Base-by-base conservation (phyloP, 768 basidiomycete species). In the Amanita phalloides region DNA sequence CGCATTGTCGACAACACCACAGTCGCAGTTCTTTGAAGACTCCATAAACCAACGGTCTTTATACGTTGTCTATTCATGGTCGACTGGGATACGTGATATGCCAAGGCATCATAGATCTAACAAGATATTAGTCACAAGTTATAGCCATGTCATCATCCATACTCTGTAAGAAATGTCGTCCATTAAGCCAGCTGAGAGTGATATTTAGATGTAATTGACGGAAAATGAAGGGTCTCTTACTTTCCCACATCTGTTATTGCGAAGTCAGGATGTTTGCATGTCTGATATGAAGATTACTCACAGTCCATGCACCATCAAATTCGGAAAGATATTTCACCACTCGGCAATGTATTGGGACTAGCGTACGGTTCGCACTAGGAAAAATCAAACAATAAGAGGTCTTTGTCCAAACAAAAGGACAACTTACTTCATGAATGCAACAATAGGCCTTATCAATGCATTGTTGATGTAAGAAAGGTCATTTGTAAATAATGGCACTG, bases 231-330 rank as follows among this genome's bases (percentile, higher is more conserved):
- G 11, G n/a, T 38, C 46, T 57, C 86, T 67, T 68, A 92, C 90
- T 90, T 72, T 94, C 90, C 86, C 92, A 94, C 77, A 92, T 84
- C 90, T 92, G 56, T 33, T 10, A 2, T 58, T 41, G 14, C 46
- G 23, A 10, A 11, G 46, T 60, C 30, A 64, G 17, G 3, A 23
- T 53, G 39, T 48, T 55, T 39, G 55, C 45, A 28, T 45, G 45
- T 45, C 28, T 11, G 48, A 44, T 17, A 51, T 25, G 49, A 37
- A 51, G 20, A 51, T 45, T 20, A 76, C 86, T 62, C 63, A 92
- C 89, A 50, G 91, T 98, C 94, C 93, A 98, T 20, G 91, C 80
- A 4, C 96, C 96, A 65, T 98, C 91, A 63, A 97, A 99, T 54
- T 96, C 90, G 49, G 67, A 71, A 54, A 95, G 67, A 54, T 88